phyloP scores from a whole-genome alignment of 2,329 filamentous ascomycete species.

The Talaromyces sp. region DNA sequence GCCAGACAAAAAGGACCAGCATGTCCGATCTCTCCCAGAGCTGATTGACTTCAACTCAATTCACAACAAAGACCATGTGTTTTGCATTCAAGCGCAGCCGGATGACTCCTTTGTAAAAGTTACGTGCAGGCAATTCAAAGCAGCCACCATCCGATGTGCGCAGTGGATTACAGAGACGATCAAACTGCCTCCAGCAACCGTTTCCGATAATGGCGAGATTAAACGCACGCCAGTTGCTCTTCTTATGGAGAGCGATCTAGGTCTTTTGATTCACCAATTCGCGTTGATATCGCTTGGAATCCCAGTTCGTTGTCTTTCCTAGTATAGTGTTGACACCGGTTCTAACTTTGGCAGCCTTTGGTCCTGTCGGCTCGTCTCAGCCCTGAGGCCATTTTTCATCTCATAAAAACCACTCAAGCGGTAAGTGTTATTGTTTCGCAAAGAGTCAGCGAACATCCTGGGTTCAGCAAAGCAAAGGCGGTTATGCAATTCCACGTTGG shows the following conservation, averaged over 20 bases:
- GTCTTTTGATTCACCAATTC: slow-evolving; percentile 5
- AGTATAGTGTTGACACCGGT: background rate
- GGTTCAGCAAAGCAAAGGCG: background rate
- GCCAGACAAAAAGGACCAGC: background rate
- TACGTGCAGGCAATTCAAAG: background rate
- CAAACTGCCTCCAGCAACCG: background rate
- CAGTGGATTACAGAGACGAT: slow-evolving; percentile 3
- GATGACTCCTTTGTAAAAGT: background rate
- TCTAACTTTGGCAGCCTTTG: background rate
- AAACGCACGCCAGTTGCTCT: background rate
- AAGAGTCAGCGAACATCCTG: background rate
- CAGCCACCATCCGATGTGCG: background rate
- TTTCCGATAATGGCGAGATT: background rate
- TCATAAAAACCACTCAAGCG: background rate
- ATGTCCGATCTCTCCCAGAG: background rate
- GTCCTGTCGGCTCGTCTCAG: slow-evolving; percentile 4
- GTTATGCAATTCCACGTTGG: background rate
- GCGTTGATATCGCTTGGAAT: slow-evolving; percentile 3
- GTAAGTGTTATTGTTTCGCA: background rate
- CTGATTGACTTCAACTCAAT: slow-evolving; percentile 4
- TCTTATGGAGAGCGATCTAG: slow-evolving; percentile 5
- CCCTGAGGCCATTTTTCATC: background rate
- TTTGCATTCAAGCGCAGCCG: slow-evolving; percentile 3
- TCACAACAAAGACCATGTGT: background rate
- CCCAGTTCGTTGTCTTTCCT: background rate